Evolutionary conservation across 2,329 filamentous ascomycete species (phyloP).

Genomic region (Nakataea oryzae): DNA sequence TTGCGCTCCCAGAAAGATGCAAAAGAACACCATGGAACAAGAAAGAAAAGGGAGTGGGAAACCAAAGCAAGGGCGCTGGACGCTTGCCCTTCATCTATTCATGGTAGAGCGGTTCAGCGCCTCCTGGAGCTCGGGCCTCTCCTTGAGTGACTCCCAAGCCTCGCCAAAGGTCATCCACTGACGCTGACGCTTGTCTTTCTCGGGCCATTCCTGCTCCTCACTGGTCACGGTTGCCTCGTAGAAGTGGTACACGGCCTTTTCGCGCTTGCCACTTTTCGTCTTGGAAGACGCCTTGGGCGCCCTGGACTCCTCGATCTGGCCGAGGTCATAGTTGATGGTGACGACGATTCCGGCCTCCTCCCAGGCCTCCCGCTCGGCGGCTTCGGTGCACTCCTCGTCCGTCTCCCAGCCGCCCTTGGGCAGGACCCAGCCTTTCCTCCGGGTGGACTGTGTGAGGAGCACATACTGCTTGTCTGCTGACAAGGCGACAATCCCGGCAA

Average conservation of each 20-base stretch:
- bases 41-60: neutral
- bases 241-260: constrained; percentile 63
- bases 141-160: constrained; percentile 66
- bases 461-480: constrained; percentile 80
- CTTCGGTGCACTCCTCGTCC: constrained; percentile 78
- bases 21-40: neutral
- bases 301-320: constrained; percentile 74
- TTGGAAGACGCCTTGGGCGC: constrained; percentile 56
- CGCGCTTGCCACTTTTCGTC: constrained; percentile 41
- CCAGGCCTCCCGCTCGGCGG: constrained; percentile 88
- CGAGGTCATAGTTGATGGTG: constrained; percentile 74
- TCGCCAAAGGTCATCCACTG: constrained; percentile 82
- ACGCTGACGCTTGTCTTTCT: constrained; percentile 81
- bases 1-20: neutral
- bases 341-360: constrained; percentile 92
- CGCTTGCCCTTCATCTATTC: constrained; percentile 28
- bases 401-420: constrained; percentile 97
- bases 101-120: constrained; percentile 75
- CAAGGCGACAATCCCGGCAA: constrained; percentile 87
- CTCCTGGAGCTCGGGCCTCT: constrained; percentile 78
- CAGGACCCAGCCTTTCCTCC: constrained; percentile 87
- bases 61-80: neutral
- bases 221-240: constrained; percentile 81
- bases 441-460: constrained; percentile 84
- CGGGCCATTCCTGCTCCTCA: constrained; percentile 84